These are phyloP conservation scores for Phaffomyces opuntiae DNA, from an alignment of 805 yeast genomes.

Conservation along the genomic window DNA sequence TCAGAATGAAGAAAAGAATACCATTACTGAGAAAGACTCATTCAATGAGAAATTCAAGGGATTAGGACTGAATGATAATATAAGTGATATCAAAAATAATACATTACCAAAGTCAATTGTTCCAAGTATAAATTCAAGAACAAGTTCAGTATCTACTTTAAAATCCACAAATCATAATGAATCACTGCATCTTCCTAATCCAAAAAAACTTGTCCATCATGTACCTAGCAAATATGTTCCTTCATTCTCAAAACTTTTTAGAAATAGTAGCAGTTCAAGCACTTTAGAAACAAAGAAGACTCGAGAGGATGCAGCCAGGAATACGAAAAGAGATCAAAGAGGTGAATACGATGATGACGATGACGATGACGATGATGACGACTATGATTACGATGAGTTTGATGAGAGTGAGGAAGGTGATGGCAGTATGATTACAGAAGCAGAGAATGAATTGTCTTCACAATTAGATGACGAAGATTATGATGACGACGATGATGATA, in stretches of 20 bases:
- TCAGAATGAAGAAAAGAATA: not conserved
- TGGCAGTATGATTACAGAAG: not conserved
- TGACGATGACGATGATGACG: not conserved
- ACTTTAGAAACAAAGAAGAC: constrained; percentile 4
- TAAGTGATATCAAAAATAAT: not conserved
- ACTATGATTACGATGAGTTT: constrained; percentile 7
- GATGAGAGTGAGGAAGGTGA: constrained; percentile 8
- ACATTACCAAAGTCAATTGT: not conserved
- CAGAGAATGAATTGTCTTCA: constrained; percentile 3
- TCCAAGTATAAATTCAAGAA: constrained; percentile 1
- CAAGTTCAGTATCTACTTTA: constrained; percentile 6
- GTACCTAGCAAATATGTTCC: constrained; percentile 14
- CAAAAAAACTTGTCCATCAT: not conserved
- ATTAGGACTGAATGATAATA: not conserved
- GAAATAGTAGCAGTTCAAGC: constrained; percentile 16
- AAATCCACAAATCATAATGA: not conserved
- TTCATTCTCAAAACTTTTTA: constrained; percentile 18
- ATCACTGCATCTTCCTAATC: not conserved
- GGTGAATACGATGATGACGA: constrained; percentile 4
- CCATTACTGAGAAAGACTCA: not conserved
- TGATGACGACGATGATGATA: not conserved
- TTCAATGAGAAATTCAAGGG: not conserved
- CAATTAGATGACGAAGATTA: not conserved
- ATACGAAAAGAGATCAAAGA: not conserved
- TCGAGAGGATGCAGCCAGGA: too few species aligned